phyloP scores from a whole-genome alignment of 352 stramenopile genomes.

The Pythium phragmiticola region DNA sequence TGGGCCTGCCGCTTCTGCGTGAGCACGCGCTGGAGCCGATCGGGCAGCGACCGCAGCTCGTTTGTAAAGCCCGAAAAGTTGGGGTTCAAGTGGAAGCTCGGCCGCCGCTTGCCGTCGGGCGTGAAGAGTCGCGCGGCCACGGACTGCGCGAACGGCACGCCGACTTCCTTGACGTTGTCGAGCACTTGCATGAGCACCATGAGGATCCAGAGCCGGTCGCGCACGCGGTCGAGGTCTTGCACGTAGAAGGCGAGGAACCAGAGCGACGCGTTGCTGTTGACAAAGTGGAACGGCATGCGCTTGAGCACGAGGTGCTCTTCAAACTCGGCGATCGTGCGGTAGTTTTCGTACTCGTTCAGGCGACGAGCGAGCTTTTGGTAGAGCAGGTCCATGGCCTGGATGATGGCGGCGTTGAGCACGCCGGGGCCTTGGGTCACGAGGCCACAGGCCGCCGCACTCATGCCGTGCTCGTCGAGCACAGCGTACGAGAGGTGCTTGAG shows the following conservation, averaged over 20 bases:
- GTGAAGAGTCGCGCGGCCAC: conserved; percentile 44
- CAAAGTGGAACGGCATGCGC: conserved; percentile 73
- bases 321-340: conserved; percentile 59
- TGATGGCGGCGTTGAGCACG: conserved; percentile 65
- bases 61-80: neutral
- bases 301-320: conserved; percentile 73
- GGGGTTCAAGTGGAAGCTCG: neutral
- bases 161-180: conserved; percentile 73
- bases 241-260: conserved; percentile 72
- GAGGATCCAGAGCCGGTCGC: conserved; percentile 66
- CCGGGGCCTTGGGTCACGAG: conserved; percentile 54
- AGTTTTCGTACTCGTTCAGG: conserved; percentile 79
- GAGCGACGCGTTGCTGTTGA: conserved; percentile 74
- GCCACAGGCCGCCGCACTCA: conserved; percentile 36
- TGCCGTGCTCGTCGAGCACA: neutral
- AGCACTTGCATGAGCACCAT: conserved; percentile 63
- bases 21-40: conserved; percentile 49
- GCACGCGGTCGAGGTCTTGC: conserved; percentile 49
- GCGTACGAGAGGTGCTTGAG: conserved; percentile 16
- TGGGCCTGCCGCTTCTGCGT: conserved; percentile 60
- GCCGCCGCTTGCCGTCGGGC: conserved; percentile 39
- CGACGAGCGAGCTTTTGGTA: conserved; percentile 59
- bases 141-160: conserved; percentile 48
- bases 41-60: conserved; percentile 12
- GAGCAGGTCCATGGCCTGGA: conserved; percentile 59